Percentiles rank a stretch among this genome's conserved stretches.
phyloP scores from a whole-genome alignment of 371 early-diverging fungal species.

The Apophysomyces elegans region DNA sequence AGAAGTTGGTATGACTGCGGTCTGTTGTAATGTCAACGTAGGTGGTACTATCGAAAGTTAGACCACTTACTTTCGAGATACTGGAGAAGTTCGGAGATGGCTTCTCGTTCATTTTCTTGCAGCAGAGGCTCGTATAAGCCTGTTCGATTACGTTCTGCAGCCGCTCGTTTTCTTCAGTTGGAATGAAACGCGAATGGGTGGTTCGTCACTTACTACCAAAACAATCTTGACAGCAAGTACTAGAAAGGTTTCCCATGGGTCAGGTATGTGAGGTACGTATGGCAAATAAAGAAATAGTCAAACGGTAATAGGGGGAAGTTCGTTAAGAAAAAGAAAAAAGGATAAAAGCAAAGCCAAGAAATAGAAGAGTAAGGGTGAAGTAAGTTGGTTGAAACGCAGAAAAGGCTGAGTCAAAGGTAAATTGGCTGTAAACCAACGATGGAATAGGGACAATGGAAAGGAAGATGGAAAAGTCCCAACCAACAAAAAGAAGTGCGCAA shows the following conservation, averaged over 20 bases:
- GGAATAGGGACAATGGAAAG: not conserved
- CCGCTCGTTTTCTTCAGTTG: not conserved
- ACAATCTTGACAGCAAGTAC: conserved; percentile 48
- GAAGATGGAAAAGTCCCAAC: conserved; percentile 7
- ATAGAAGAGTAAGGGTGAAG: conserved; percentile 11
- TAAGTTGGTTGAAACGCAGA: not conserved
- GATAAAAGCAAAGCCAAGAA: not conserved
- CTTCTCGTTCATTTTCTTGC: conserved; percentile 85
- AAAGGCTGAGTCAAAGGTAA: not conserved
- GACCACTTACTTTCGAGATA: conserved; percentile 78
- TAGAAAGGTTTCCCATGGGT: conserved; percentile 27
- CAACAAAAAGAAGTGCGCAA: not conserved
- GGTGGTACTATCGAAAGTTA: not conserved
- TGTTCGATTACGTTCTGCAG: conserved; percentile 42
- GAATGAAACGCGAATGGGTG: not conserved
- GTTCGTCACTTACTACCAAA: conserved; percentile 48
- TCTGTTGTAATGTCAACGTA: conserved; percentile 43
- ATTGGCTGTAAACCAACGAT: not conserved
- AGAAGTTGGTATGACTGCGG: conserved; percentile 81
- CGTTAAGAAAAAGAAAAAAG: not conserved
- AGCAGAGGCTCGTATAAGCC: conserved; percentile 81
- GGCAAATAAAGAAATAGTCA: conserved; percentile 1
- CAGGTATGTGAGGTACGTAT: conserved; percentile 1
- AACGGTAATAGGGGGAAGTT: not conserved
- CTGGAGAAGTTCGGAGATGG: conserved; percentile 82